Evolutionary conservation across 148 eudicot species (phyloP).

Genomic region (Suaeda aralocaspica): DNA sequence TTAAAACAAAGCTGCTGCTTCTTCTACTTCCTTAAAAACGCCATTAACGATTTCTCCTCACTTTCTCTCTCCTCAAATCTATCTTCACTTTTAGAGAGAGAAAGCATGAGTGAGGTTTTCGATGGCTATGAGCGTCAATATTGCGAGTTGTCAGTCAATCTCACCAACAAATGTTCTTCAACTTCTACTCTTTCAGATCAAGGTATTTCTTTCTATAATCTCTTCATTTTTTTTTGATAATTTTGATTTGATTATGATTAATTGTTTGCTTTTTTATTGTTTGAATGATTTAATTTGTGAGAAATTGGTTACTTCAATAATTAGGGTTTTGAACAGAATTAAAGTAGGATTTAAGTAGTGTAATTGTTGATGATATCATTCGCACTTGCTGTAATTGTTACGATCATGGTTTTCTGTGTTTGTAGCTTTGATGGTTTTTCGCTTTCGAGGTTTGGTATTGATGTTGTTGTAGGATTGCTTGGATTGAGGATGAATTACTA

Average conservation of each 20-base stretch:
- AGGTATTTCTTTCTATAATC: constrained; percentile 26
- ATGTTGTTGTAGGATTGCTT: background rate
- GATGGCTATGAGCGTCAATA: constrained; percentile 72
- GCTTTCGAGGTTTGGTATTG: background rate
- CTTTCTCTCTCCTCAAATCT: constrained; percentile 3
- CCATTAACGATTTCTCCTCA: constrained; percentile 4
- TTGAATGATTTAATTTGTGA: background rate
- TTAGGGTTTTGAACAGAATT: background rate
- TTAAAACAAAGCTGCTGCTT: background rate
- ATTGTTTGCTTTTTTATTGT: background rate
- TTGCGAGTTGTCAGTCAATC: constrained; percentile 60
- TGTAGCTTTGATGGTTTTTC: background rate
- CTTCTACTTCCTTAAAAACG: background rate
- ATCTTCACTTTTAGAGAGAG: constrained; percentile 6
- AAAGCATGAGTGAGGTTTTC: constrained; percentile 66
- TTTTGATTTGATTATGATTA: background rate
- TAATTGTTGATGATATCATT: background rate
- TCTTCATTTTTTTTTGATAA: background rate
- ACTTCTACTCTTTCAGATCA: constrained; percentile 39
- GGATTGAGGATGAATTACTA: background rate
- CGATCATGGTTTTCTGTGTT: background rate
- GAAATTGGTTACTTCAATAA: background rate
- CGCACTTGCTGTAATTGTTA: background rate
- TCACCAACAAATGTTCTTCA: constrained; percentile 54
- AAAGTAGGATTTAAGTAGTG: background rate